Base-by-base conservation (phyloP, 192 early-diverging fungal species). In the Backusella westeae region DNA sequence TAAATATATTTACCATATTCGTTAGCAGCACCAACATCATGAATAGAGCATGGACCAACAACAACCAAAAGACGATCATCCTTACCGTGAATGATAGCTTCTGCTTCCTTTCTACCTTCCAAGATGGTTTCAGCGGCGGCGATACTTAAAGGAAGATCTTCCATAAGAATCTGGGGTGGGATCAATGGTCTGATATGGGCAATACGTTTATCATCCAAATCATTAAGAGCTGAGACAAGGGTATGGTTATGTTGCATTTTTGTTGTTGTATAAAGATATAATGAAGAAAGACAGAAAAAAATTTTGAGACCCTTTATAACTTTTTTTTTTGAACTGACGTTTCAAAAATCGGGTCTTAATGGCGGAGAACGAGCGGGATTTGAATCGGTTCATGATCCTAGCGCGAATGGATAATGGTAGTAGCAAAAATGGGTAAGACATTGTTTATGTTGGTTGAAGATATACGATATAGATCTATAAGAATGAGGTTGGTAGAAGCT, bases 151-250 rank as follows among this genome's bases (percentile, higher is more conserved):
- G 94, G 94, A 71, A 92, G 79, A 79, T 96, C 95, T 81, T 97
- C 96, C 90, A 96, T 93, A 32, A 97, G 89, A 77, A 97, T 93
- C 84, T 95, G 94, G 35, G 96, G 96, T n/a, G 94, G 94, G 73
- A 97, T 91, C 70, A 94, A 82, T 49, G 92, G 94, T 69, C 88
- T 90, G 78, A 94, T 92, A 66, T 89, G 85, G 59, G 87, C 88
- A 81, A 98, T 97, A 66, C 94, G 88, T 77, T 92, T 92, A 79
- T 97, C 96, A 82, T 98, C 96, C 70, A 96, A 91, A 83, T 97
- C 96, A 80, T 97, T 97, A 23, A 97, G 88, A n/a, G 95, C 93
- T 87, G 63, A 63, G 56, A 63, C 56, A 29, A 63, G 56, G 1
- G 23, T 63, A 29, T 49, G 38, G 63, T 12, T 63, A 63, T 63